These are phyloP conservation scores for Eimeria tenella DNA, from an alignment of 169 alveolate genomes.

Conservation along the genomic window DNA sequence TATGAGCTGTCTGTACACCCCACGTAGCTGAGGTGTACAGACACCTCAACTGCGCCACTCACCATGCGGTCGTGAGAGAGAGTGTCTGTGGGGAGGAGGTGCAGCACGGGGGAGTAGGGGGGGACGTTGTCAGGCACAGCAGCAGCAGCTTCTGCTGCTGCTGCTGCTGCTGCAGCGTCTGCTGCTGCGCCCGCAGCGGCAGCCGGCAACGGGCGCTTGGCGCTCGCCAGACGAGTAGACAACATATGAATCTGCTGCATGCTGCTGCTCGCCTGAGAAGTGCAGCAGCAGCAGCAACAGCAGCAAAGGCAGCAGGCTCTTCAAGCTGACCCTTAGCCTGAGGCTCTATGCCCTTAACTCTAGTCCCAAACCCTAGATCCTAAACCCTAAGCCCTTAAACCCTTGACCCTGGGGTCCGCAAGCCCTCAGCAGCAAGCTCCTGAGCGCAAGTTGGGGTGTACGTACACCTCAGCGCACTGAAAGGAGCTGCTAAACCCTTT, in stretches of 20 bases:
- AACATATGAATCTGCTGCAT: constrained; percentile 62
- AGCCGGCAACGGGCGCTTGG: constrained; percentile 56
- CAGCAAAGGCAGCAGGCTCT: background rate
- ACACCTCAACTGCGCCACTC: background rate
- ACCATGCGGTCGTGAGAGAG: constrained; percentile 65
- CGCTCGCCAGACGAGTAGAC: constrained; percentile 68
- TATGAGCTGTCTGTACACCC: background rate
- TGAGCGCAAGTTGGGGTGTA: too few relatives aligned
- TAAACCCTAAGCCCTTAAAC: background rate
- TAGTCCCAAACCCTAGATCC: background rate
- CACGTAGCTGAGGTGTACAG: background rate
- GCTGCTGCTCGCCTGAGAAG: constrained; percentile 45
- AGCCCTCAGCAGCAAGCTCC: too few relatives aligned
- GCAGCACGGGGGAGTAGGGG: constrained; percentile 64
- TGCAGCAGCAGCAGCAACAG: constrained; percentile 11
- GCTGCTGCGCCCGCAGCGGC: background rate
- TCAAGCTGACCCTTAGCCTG: background rate
- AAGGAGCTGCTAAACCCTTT: too few relatives aligned
- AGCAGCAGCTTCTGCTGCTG: background rate
- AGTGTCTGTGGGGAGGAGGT: constrained; percentile 37
- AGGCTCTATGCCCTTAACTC: background rate
- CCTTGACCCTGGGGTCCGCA: background rate
- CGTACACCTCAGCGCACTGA: too few relatives aligned
- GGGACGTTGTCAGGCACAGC: constrained; percentile 49
- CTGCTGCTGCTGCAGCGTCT: background rate